These are phyloP conservation scores for Nissolia schottii DNA, from an alignment of 306 rosid genomes.

Conservation along the genomic window DNA sequence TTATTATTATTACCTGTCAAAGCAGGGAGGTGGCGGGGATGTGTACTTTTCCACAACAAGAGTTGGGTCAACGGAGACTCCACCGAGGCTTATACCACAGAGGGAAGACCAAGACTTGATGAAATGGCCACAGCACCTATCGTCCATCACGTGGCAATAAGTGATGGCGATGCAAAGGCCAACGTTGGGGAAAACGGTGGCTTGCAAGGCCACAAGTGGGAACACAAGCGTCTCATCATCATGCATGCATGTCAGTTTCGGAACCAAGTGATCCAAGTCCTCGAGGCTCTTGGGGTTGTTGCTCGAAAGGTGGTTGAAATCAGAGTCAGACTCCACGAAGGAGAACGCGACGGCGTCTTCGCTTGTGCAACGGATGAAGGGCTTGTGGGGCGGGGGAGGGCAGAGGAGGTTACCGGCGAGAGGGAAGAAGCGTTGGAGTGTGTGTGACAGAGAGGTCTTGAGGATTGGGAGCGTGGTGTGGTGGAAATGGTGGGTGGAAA, in stretches of 20 bases:
- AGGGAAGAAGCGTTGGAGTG: conserved; percentile 31
- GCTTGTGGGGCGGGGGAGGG: conserved; percentile 34
- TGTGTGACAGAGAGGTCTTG: conserved; percentile 40
- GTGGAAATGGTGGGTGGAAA: conserved; percentile 20
- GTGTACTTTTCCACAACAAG: background rate
- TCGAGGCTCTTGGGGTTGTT: conserved; percentile 12
- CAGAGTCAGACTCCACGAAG: background rate
- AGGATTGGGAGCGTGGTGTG: conserved; percentile 35
- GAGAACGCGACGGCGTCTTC: conserved; percentile 9
- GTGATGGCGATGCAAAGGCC: conserved; percentile 44
- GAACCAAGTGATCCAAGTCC: conserved; percentile 21
- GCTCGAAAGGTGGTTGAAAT: conserved; percentile 24
- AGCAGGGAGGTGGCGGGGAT: conserved; percentile 4
- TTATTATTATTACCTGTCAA: too few species aligned
- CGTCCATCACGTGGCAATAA: conserved; percentile 39
- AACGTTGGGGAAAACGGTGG: conserved; percentile 11
- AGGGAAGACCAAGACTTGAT: conserved; percentile 36
- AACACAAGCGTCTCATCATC: conserved; percentile 10
- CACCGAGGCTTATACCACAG: background rate
- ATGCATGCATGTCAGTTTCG: background rate
- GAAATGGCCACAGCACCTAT: conserved; percentile 23
- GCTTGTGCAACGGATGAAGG: conserved; percentile 6
- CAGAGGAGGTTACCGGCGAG: conserved; percentile 30
- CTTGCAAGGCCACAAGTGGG: conserved; percentile 26
- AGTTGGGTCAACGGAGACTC: background rate